These are phyloP conservation scores for Lippia alba DNA, from an alignment of 305 asterid genomes.

Conservation along the genomic window DNA sequence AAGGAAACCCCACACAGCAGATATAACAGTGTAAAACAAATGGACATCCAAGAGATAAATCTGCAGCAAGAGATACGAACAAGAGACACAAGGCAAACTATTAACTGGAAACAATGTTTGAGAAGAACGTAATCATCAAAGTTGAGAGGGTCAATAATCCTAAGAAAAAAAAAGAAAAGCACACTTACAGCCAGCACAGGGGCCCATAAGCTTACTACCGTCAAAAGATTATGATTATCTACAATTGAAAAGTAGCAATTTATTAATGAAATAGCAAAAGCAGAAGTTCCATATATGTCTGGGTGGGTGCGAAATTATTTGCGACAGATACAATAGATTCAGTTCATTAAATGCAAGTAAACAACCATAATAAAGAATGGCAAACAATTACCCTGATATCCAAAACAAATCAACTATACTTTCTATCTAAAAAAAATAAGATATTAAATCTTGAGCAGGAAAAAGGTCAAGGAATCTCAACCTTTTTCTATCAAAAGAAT, in stretches of 20 bases:
- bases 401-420: slow-evolving; percentile 21
- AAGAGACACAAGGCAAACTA: slow-evolving; percentile 20
- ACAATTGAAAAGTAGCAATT: slow-evolving; percentile 42
- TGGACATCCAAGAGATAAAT: slow-evolving; percentile 91
- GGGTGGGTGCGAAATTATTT: slow-evolving; percentile 9
- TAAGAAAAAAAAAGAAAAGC: slow-evolving; percentile 30
- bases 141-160: slow-evolving; percentile 23
- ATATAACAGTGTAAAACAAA: slow-evolving; percentile 86
- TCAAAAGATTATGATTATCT: slow-evolving; percentile 91
- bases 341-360: slow-evolving; percentile 21
- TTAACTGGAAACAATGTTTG: slow-evolving; percentile 14
- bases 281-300: slow-evolving; percentile 12
- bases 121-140: slow-evolving; percentile 21
- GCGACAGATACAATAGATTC: slow-evolving; percentile 18
- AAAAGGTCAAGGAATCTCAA: slow-evolving; percentile 27
- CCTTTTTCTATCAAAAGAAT: slow-evolving; percentile 16
- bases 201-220: slow-evolving; percentile 90
- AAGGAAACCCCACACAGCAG: slow-evolving; percentile 91
- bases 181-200: slow-evolving; percentile 86
- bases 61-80: slow-evolving; percentile 52
- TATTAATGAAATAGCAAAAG: slow-evolving; percentile 25
- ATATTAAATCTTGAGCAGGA: slow-evolving; percentile 9
- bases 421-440: slow-evolving; percentile 8
- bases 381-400: slow-evolving; percentile 22
- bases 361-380: slow-evolving; percentile 14